phyloP scores from a whole-genome alignment of 768 basidiomycete species.

The Tulasnella sp. region DNA sequence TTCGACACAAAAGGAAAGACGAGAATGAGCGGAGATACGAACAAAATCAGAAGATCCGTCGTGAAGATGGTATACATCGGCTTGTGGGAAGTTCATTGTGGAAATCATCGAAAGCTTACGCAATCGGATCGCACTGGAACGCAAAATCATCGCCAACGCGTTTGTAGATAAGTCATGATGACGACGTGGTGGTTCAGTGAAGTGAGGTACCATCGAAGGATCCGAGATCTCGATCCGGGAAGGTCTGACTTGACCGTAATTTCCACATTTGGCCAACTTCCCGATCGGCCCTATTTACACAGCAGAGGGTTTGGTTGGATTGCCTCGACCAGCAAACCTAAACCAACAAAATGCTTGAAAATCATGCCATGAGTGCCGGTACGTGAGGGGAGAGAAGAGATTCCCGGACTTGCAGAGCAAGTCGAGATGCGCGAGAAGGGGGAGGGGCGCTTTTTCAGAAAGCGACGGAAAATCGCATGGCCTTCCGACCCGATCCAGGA shows the following conservation, averaged over 20 bases:
- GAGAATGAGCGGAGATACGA: not conserved
- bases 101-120: not conserved
- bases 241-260: not conserved
- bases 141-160: not conserved
- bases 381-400: not conserved
- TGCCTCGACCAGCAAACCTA: not conserved
- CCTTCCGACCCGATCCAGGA: not conserved
- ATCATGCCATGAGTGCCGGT: not conserved
- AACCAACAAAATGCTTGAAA: not conserved
- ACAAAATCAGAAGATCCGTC: not conserved
- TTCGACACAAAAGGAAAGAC: not conserved
- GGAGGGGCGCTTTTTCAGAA: not conserved
- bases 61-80: not conserved
- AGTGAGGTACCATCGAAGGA: not conserved
- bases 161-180: not conserved
- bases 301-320: not conserved
- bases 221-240: not conserved
- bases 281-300: not conserved
- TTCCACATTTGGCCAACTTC: not conserved
- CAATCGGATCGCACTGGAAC: not conserved
- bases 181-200: not conserved
- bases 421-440: not conserved
- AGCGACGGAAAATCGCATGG: conserved; percentile 1
- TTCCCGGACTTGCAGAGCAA: not conserved
- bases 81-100: not conserved